A percentile compares a stretch with the other conserved stretches of the same genome.
Conservation (phyloP, 495 filamentous ascomycete species). For the Cladorrhinum samala region DNA sequence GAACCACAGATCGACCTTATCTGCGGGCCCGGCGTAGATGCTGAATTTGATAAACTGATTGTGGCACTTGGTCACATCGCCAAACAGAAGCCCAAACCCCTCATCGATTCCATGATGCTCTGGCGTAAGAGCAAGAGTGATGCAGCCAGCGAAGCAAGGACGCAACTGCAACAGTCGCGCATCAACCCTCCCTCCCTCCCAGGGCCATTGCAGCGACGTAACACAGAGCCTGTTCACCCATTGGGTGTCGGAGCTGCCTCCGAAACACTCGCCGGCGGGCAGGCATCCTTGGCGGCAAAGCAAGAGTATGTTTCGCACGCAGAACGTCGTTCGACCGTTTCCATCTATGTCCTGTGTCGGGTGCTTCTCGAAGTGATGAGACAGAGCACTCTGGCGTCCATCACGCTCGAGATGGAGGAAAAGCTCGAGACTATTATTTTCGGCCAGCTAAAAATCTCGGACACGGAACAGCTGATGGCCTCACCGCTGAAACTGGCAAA, state of each 20-base stretch:
- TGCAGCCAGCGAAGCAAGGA: constrained; percentile 57
- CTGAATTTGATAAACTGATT: constrained; percentile 92
- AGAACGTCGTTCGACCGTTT: constrained; percentile 82
- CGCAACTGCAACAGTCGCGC: constrained; percentile 57
- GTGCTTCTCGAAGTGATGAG: constrained; percentile 91
- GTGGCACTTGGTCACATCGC: constrained; percentile 89
- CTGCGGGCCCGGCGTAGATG: constrained; percentile 83
- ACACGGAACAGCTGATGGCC: constrained; percentile 69
- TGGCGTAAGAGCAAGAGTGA: constrained; percentile 96
- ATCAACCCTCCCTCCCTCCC: constrained; percentile 21
- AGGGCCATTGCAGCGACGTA: constrained; percentile 37
- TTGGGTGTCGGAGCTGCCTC: constrained; percentile 10
- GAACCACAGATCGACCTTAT: constrained; percentile 79
- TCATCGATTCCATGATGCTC: constrained; percentile 95
- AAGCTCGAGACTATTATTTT: constrained; percentile 93
- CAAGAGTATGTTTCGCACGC: constrained; percentile 66
- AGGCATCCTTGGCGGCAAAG: constrained; percentile 46
- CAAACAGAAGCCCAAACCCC: constrained; percentile 84
- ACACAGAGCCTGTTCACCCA: constrained; percentile 44
- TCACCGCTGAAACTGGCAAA: constrained; percentile 84
- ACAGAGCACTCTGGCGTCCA: constrained; percentile 73
- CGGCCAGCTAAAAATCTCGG: constrained; percentile 79
- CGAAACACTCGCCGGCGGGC: constrained; percentile 15
- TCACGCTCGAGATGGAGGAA: constrained; percentile 82
- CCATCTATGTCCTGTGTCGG: constrained; percentile 90